A percentile compares a stretch with the other conserved stretches of the same genome.
These are phyloP conservation scores for Lecanoromycetidae sp. DNA, from an alignment of 2,329 filamentous ascomycete species.

Conservation along the genomic window DNA sequence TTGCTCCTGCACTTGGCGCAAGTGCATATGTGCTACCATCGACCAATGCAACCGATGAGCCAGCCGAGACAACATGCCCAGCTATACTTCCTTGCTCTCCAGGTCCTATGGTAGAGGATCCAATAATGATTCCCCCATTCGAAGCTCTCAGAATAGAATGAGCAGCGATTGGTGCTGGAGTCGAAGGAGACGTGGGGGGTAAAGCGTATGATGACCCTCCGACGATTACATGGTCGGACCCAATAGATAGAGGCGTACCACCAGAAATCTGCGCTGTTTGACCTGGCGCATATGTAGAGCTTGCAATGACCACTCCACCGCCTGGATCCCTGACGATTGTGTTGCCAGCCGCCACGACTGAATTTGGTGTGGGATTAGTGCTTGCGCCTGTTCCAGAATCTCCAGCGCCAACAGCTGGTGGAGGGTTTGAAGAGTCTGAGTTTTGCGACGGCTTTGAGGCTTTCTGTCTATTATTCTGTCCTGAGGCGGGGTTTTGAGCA, in stretches of 20 bases:
- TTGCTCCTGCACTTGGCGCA: not conserved
- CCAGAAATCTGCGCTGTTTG: not conserved
- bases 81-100: not conserved
- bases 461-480: not conserved
- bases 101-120: not conserved
- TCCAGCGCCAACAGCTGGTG: not conserved
- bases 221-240: not conserved
- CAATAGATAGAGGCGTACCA: not conserved
- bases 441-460: not conserved
- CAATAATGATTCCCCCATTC: not conserved
- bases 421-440: not conserved
- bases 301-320: conserved; percentile 1
- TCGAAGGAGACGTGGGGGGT: not conserved
- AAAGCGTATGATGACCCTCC: conserved; percentile 1
- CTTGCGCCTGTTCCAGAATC: not conserved
- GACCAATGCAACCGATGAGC: not conserved
- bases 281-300: conserved; percentile 1
- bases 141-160: not conserved
- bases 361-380: not conserved
- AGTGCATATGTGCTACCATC: conserved; percentile 2
- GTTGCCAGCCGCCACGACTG: not conserved
- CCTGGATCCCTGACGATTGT: not conserved
- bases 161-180: not conserved
- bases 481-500: too few species aligned
- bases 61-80: not conserved